Base-by-base conservation (phyloP, 2,329 filamentous ascomycete species). In the Talaromyces pinophilus region DNA sequence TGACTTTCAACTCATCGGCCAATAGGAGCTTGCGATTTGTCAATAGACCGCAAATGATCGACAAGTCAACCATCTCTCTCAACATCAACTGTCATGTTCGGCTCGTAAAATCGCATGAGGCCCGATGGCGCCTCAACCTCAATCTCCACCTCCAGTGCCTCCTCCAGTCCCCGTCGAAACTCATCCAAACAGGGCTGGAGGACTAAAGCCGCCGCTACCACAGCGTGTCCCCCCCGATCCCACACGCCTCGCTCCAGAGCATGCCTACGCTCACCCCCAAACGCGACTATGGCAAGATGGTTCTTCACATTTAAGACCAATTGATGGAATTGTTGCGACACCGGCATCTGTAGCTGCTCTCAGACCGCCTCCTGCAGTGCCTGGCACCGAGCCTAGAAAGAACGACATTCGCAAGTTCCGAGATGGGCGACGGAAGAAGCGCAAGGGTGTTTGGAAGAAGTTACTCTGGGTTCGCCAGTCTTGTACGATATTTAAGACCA, bases 391-490 rank as follows among this genome's bases (percentile, higher is more conserved):
- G 62, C 68, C 74, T 25, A 71, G 71, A 61, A 72, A 73, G 57
- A 76, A 79, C 73, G 71, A 83, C 82, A 70, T 82, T 65, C 81
- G 84, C 35, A 83, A 83, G 70, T 74, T 83, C 55, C 81, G 85
- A 65, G 85, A 85, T 50, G 90, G 87, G 70, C 82, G 87, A 59
- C 91, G 89, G 71, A 85, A 90, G 57, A 84, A 88, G 72, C 84
- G 89, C 70, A 92, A 89, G 74, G 87, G 88, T 61, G 87, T 87
- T 11, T 98, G 94, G 92, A 96, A 96, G 84, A 98, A 98, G 82
- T 81, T 99, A 70, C 86, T 99, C 64, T 99, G 95, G 95, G 93
- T 99, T 75, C 97, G 96, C 80, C 95, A 98, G 77, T 92, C 91
- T 40, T 97, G 91, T 93, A 82, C 70, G 88, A 80, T 54, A 30